Evolutionary conservation across 495 filamentous ascomycete species (phyloP), one percentile per base, ranked within the genome.

Genomic region (Cercophora newfieldiana): DNA sequence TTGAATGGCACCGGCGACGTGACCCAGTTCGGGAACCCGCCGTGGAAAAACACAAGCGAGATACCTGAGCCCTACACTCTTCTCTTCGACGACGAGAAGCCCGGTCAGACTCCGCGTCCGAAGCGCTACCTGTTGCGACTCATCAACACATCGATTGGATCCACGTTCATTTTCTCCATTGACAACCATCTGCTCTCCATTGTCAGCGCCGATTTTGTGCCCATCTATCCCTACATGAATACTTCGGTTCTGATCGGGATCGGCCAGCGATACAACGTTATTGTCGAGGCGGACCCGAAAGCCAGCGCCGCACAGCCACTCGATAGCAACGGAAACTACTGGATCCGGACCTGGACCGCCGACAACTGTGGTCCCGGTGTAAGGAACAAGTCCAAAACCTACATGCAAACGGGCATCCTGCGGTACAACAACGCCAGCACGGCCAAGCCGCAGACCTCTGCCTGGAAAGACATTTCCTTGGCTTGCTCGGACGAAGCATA

Each of bases 191-290:
- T 68, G 1, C 50, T 86, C 63, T 80, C 76, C 12, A 77, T 87
- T 5, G 78, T 85, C 51, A 75, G 71, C 8, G 77, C 61, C 37
- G 82, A 86, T 66, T 79, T 79, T 30, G 80, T 83, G 4, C 80
- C 82, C 14, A 76, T 88, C 63, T 64, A 72, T 22, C 83, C 85
- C 0, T 84, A 81, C 26, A 21, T 22, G 7, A 65, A 65, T 28
- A 68, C 76, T 6, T 72, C 77, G 7, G 60, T 89, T 5, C 71
- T 75, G 12, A 78, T 91, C 33, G 82, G 71, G 47, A 88, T 90
- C 68, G 88, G 86, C 7, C 87, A 91, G 74, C 80, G 89, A 26
- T 89, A 89, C 74, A 82, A 90, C 65, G 76, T 90, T n/a, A 82
- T 91, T 61, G 78, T 91, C 25, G 80, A 81, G 37, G 88, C 87